Conservation (phyloP, 495 filamentous ascomycete species). For the Penicillium riverlandense region DNA sequence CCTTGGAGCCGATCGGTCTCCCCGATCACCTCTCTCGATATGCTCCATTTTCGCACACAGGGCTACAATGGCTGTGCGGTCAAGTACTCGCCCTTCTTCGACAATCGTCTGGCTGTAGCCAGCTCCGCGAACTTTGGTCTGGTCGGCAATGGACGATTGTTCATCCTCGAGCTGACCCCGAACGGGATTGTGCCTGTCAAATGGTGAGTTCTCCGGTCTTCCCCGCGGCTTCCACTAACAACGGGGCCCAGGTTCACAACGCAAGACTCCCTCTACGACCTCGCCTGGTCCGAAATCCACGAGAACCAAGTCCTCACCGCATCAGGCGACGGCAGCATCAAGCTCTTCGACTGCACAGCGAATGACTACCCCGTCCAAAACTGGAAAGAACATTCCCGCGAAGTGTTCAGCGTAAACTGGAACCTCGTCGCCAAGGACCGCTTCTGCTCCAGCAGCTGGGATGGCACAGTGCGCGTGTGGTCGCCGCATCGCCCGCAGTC, state of each 20-base stretch:
- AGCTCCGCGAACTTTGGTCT: conserved; percentile 89
- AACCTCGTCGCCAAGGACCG: conserved; percentile 84
- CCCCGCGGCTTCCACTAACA: too few species aligned
- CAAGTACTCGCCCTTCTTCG: conserved; percentile 97
- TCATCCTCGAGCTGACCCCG: conserved; percentile 69
- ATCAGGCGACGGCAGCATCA: conserved; percentile 85
- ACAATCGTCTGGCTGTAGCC: conserved; percentile 82
- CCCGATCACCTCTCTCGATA: conserved; percentile 23
- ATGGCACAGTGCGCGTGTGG: conserved; percentile 91
- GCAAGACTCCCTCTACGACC: conserved; percentile 91
- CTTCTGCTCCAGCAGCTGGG: conserved; percentile 87
- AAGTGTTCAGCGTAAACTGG: conserved; percentile 88
- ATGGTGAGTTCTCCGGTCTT: conserved; percentile 34
- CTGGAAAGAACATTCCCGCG: conserved; percentile 87
- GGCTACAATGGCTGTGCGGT: conserved; percentile 92
- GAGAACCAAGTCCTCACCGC: conserved; percentile 84
- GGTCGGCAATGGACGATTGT: conserved; percentile 89
- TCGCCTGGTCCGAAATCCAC: conserved; percentile 88
- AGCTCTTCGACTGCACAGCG: conserved; percentile 79
- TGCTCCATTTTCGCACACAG: conserved; percentile 89
- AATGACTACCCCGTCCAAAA: conserved; percentile 75
- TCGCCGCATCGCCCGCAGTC: conserved; percentile 64
- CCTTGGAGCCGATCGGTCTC: background rate
- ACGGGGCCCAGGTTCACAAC: conserved; percentile 67
- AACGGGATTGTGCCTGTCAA: conserved; percentile 79